Evolutionary conservation across 2,329 filamentous ascomycete genomes (phyloP).

Genomic region (Colletotrichum horii): DNA sequence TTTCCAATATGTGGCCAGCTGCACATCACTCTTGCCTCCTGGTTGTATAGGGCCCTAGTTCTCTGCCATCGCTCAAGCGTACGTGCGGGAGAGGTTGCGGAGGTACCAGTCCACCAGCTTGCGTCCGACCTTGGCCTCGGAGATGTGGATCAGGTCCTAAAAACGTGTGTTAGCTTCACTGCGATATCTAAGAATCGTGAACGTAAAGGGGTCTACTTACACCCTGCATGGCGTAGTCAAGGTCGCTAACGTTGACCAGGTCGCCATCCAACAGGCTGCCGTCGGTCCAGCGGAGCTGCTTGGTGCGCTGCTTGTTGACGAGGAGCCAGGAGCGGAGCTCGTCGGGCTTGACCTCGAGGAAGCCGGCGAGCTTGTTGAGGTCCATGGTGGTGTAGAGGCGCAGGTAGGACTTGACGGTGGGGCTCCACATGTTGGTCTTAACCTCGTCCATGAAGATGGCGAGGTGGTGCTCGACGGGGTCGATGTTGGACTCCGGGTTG

Average conservation of each 20-base stretch:
- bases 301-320: conserved; percentile 98
- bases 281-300: conserved; percentile 92
- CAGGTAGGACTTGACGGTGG: conserved; percentile 97
- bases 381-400: conserved; percentile 99
- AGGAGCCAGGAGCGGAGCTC: conserved; percentile 92
- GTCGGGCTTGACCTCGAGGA: conserved; percentile 96
- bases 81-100: conserved; percentile 93
- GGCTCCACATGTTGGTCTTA: conserved; percentile 98
- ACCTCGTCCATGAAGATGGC: conserved; percentile 99
- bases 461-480: conserved; percentile 96
- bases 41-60: background rate
- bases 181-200: background rate
- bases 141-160: conserved; percentile 96
- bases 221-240: conserved; percentile 96
- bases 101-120: conserved; percentile 99
- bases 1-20: conserved; percentile 2
- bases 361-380: conserved; percentile 94
- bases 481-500: conserved; percentile 92
- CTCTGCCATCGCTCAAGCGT: conserved; percentile 58
- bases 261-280: conserved; percentile 92
- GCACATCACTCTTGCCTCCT: conserved; percentile 3
- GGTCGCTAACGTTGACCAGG: conserved; percentile 88
- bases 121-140: conserved; percentile 96
- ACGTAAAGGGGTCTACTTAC: conserved; percentile 58
- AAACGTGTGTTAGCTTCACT: background rate